These are phyloP conservation scores for Auricularia auricula-judae DNA, from an alignment of 768 basidiomycete genomes.

Conservation along the genomic window DNA sequence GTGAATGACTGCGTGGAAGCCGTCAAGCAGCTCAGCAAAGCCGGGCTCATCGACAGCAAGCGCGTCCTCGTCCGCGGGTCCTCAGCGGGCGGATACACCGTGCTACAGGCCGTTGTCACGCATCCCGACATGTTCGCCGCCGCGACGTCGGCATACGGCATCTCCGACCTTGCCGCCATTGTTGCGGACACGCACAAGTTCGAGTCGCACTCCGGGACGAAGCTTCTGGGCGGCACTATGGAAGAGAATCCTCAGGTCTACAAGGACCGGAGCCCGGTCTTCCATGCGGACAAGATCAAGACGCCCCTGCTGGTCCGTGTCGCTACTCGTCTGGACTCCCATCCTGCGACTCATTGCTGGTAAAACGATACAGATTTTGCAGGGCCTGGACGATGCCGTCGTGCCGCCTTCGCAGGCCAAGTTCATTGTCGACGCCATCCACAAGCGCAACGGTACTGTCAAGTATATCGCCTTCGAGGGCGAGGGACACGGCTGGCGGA, in stretches of 20 bases:
- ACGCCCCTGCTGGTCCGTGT: constrained; percentile 49
- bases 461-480: constrained; percentile 53
- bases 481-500: constrained; percentile 57
- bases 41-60: constrained; percentile 46
- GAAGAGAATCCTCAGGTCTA: constrained; percentile 47
- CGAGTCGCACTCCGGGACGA: constrained; percentile 45
- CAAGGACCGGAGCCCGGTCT: constrained; percentile 48
- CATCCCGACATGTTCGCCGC: constrained; percentile 45
- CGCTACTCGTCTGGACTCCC: not conserved
- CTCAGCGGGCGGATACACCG: constrained; percentile 66
- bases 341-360: not conserved
- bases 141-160: constrained; percentile 53
- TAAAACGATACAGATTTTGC: constrained; percentile 40
- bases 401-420: constrained; percentile 61
- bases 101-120: constrained; percentile 36
- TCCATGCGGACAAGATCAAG: constrained; percentile 49
- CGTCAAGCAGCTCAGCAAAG: constrained; percentile 18
- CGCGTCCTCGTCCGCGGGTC: constrained; percentile 62
- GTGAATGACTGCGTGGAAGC: constrained; percentile 55
- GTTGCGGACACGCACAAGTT: constrained; percentile 64
- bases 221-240: constrained; percentile 50
- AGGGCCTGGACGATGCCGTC: constrained; percentile 50
- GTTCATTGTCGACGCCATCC: constrained; percentile 42
- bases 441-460: constrained; percentile 37
- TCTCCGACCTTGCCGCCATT: constrained; percentile 50